Evolutionary conservation across 768 basidiomycete species (phyloP), one percentile per base, ranked within the genome.

Genomic region (Fibroporia radiculosa): DNA sequence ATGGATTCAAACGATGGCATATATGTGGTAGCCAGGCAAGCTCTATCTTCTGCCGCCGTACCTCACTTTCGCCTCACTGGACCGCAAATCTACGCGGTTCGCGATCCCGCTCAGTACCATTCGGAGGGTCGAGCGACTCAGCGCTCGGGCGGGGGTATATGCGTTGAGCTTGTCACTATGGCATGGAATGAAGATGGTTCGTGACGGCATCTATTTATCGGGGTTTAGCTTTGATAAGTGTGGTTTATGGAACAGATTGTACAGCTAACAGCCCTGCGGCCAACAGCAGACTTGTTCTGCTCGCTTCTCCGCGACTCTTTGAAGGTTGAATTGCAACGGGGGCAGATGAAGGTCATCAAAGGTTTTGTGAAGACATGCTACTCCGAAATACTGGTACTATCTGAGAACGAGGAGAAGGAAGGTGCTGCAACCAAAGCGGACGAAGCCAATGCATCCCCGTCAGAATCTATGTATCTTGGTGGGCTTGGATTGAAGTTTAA

Each of bases 281-380:
- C 93, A 13, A 92, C 91, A 0, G 95, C 93, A 14, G 93, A 96
- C 55, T 74, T 84, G 25, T 99, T 98, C 71, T 96, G 93, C 59
- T 75, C 83, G 1, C 70, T 91, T 4, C 76, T 99, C 1, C 82
- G 93, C 6, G 86, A 93, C 54, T 83, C 88, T 3, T 75, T 99
- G 51, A 96, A 93, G 66, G 70, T 81, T 4, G 88, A 96, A 55
- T 73, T 97, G 11, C 85, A 93, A 57, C 78, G 84, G 13, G 87
- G 93, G 2, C 81, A 84, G 58, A 99, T 99, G 93, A 96, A 96
- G 64, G 67, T 70, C 11, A 85, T 97, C 47, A 96, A 93, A 63
- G 72, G 74, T 11, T 97, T 98, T 60, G 78, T 88, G 24, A 85
- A 88, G 66, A 89, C 91, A 1, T 88, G 93, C 60, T 97, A 95